phyloP scores from a whole-genome alignment of 2,329 filamentous ascomycete species.

The Rosellinia necatrix region DNA sequence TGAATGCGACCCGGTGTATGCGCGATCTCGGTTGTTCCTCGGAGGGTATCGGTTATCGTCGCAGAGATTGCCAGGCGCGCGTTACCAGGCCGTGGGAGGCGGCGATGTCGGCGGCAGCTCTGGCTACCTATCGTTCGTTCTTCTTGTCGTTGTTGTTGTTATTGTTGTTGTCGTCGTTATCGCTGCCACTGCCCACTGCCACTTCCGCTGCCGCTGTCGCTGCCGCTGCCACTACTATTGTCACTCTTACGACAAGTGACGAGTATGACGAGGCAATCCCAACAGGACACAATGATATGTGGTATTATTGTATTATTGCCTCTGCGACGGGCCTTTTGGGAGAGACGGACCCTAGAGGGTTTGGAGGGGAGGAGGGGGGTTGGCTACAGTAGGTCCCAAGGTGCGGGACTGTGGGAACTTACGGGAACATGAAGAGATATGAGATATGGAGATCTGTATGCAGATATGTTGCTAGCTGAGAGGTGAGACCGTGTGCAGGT shows the following conservation, averaged over 20 bases:
- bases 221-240: not conserved
- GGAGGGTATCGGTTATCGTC: not conserved
- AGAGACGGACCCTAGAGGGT: not conserved
- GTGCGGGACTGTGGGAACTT: not conserved
- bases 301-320: not conserved
- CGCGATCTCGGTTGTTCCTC: not conserved
- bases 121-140: not conserved
- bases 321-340: not conserved
- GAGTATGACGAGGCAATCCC: too few relatives aligned
- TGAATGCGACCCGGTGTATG: not conserved
- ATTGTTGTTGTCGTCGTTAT: too few relatives aligned
- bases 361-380: not conserved
- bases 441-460: slow-evolving; percentile 17
- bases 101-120: not conserved
- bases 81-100: not conserved
- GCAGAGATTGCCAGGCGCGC: not conserved
- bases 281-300: not conserved
- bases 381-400: not conserved
- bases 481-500: slow-evolving; percentile 17
- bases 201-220: not conserved
- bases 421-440: slow-evolving; percentile 10
- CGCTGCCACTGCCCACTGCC: not conserved
- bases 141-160: too few relatives aligned
- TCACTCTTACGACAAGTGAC: too few relatives aligned
- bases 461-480: slow-evolving; percentile 23